phyloP scores from a whole-genome alignment of 305 asterid species.

The Fraxinus dipetala region DNA sequence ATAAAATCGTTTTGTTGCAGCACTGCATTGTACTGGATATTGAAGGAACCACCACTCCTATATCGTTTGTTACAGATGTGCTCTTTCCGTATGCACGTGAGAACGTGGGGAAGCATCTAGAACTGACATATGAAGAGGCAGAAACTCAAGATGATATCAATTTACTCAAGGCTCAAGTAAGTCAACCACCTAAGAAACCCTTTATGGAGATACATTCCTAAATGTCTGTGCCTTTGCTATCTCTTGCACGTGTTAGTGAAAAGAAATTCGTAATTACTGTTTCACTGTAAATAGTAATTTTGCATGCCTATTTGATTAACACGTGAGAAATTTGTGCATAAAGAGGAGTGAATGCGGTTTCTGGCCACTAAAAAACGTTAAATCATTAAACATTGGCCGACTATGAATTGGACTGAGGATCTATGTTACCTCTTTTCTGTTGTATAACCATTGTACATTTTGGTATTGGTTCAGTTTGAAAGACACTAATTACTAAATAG shows the following conservation, averaged over 20 bases:
- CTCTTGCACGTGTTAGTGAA: not conserved
- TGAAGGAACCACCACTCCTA: slow-evolving; percentile 98
- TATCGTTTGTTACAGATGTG: slow-evolving; percentile 81
- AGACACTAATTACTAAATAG: not conserved
- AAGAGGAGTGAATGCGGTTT: not conserved
- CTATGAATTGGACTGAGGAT: not conserved
- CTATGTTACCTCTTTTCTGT: not conserved
- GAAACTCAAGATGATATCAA: slow-evolving; percentile 87
- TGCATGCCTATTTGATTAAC: not conserved
- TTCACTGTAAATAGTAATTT: slow-evolving; percentile 5
- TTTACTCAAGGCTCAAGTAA: slow-evolving; percentile 70
- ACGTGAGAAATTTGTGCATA: not conserved
- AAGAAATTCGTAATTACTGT: not conserved
- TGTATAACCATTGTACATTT: not conserved
- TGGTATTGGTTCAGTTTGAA: not conserved
- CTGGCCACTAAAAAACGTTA: not conserved
- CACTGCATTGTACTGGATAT: slow-evolving; percentile 86
- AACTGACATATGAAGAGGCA: slow-evolving; percentile 58
- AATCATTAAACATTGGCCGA: not conserved
- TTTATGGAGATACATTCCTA: not conserved
- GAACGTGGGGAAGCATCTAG: slow-evolving; percentile 83
- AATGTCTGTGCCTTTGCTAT: not conserved
- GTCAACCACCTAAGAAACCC: not conserved
- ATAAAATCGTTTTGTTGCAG: slow-evolving; percentile 41
- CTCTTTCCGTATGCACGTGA: slow-evolving; percentile 95